phyloP scores from a whole-genome alignment of 306 rosid genomes.

The Ammopiptanthus mongolicus region DNA sequence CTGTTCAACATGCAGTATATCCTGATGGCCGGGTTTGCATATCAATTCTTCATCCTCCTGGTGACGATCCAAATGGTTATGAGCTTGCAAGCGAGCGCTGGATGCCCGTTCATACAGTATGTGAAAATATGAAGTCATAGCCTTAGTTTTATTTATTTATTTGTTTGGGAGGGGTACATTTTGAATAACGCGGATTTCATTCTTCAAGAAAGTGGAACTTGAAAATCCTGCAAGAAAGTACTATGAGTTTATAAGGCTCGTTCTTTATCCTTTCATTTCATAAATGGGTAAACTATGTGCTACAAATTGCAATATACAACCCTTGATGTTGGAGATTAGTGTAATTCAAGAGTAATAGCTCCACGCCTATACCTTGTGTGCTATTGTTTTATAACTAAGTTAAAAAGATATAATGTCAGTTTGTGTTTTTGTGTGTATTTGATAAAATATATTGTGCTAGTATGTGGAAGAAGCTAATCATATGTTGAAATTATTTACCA shows the following conservation, averaged over 20 bases:
- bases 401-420: not conserved
- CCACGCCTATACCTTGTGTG: not conserved
- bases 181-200: not conserved
- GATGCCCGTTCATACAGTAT: constrained; percentile 97
- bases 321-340: not conserved
- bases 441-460: not conserved
- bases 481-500: not conserved
- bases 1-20: constrained; percentile 58
- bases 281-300: not conserved
- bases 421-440: not conserved
- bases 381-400: not conserved
- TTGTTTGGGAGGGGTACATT: not conserved
- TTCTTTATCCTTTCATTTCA: not conserved
- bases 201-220: not conserved
- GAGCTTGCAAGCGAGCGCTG: constrained; percentile 99
- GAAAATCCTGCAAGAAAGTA: constrained; percentile 1
- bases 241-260: not conserved
- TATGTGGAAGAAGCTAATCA: not conserved
- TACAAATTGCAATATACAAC: not conserved
- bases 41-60: constrained; percentile 98
- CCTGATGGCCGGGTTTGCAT: constrained; percentile 99
- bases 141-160: not conserved
- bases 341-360: not conserved
- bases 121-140: not conserved
- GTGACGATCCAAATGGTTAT: constrained; percentile 97